Percentiles rank a stretch among this genome's conserved stretches.
These are phyloP conservation scores for Lactarius quietus DNA, from an alignment of 768 basidiomycete genomes.

Conservation along the genomic window DNA sequence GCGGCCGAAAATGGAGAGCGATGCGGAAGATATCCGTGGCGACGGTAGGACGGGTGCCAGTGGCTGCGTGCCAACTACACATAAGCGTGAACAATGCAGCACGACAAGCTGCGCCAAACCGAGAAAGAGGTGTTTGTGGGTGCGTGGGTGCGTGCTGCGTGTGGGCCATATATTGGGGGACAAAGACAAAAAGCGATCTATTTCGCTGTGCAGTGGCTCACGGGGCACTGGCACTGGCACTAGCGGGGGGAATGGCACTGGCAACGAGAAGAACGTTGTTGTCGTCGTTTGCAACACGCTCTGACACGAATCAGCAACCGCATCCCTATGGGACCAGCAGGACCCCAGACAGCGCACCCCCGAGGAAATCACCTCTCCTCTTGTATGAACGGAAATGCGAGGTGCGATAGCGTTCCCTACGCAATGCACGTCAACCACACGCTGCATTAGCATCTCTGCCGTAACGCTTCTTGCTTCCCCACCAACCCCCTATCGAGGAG, in stretches of 20 bases:
- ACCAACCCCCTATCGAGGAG: neutral
- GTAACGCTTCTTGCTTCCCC: conserved; percentile 1
- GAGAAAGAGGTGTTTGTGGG: neutral
- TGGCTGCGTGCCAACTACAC: conserved; percentile 14
- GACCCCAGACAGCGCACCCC: conserved; percentile 12
- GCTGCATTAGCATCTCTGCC: neutral
- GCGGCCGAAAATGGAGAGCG: conserved; percentile 20
- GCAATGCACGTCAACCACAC: conserved; percentile 3
- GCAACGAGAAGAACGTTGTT: conserved; percentile 12
- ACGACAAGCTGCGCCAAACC: conserved; percentile 2
- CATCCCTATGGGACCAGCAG: neutral
- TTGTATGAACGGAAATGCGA: neutral
- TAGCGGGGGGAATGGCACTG: neutral
- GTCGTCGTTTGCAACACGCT: conserved; percentile 10
- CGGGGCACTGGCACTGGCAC: too few species aligned
- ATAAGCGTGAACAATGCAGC: conserved; percentile 15
- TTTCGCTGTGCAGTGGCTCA: neutral
- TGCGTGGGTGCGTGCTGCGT: conserved; percentile 1
- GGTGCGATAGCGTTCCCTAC: neutral
- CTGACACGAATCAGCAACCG: neutral
- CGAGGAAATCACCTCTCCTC: neutral
- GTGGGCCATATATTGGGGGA: neutral
- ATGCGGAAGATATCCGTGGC: conserved; percentile 13
- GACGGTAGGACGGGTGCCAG: neutral
- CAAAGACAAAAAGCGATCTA: conserved; percentile 8